A percentile compares a stretch with the other conserved stretches of the same genome.
Conservation (phyloP, 148 eudicot genomes). For the Dysphania ambrosioides region DNA sequence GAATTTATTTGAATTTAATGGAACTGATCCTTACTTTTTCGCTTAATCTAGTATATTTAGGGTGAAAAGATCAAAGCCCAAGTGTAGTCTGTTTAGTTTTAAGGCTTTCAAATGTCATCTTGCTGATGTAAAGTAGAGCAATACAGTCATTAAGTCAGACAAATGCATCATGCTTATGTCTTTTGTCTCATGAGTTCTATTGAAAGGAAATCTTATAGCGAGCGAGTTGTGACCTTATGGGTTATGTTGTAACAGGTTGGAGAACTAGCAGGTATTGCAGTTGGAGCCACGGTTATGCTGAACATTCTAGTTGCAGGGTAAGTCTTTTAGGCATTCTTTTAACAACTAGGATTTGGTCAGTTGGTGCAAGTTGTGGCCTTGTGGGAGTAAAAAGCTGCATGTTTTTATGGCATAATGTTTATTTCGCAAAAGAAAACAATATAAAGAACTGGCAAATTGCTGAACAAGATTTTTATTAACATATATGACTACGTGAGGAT, state of each 20-base stretch:
- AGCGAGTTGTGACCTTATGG: too few species aligned
- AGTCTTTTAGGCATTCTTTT: slow-evolving; percentile 28
- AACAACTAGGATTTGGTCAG: background rate
- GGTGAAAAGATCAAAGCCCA: background rate
- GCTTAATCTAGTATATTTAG: background rate
- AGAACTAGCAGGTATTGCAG: slow-evolving; percentile 94
- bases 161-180: background rate
- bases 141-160: background rate
- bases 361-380: background rate
- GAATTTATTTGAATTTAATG: background rate
- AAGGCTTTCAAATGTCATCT: background rate
- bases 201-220: background rate
- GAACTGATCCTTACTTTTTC: too few species aligned
- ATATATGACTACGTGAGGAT: background rate
- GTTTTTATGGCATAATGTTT: background rate
- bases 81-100: too few species aligned
- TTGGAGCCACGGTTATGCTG: slow-evolving; percentile 94
- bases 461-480: background rate
- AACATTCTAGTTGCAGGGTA: slow-evolving; percentile 93
- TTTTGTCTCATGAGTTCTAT: background rate
- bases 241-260: slow-evolving; percentile 58
- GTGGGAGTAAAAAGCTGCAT: background rate
- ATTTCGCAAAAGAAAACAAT: background rate
- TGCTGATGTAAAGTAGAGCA: background rate
- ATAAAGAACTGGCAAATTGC: background rate